phyloP scores from a whole-genome alignment of 2,329 filamentous ascomycete species.

The Pleochaeta shiraiana region DNA sequence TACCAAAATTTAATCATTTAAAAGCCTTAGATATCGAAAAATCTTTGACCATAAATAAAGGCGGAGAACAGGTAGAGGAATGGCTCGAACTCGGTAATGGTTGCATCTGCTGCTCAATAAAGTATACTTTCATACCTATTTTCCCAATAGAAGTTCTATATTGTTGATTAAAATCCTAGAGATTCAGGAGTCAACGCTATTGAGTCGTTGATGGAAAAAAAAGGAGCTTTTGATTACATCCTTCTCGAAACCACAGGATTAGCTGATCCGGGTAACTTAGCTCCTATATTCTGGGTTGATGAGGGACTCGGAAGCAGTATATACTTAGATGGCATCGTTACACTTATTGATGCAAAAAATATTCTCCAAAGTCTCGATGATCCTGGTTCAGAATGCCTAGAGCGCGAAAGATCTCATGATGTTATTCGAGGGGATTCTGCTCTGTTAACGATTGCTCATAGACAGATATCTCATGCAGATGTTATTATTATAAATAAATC shows the following conservation, averaged over 20 bases:
- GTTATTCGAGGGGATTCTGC: constrained; percentile 34
- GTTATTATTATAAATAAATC: constrained; percentile 88
- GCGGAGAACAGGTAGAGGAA: constrained; percentile 64
- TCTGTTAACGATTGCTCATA: constrained; percentile 73
- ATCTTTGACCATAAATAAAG: constrained; percentile 74
- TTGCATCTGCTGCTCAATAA: constrained; percentile 95
- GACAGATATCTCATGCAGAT: constrained; percentile 94
- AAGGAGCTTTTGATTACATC: constrained; percentile 92
- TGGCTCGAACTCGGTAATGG: constrained; percentile 95
- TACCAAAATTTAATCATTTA: constrained; percentile 2
- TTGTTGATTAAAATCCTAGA: constrained; percentile 24
- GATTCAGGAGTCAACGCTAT: constrained; percentile 89
- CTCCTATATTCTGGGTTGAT: constrained; percentile 94
- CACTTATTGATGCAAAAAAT: constrained; percentile 87
- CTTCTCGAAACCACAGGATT: constrained; percentile 89
- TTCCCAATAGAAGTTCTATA: neutral
- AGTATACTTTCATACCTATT: constrained; percentile 27
- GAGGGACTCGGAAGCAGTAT: constrained; percentile 89
- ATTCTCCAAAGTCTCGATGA: constrained; percentile 67
- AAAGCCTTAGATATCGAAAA: constrained; percentile 81
- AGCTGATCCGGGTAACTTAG: constrained; percentile 87
- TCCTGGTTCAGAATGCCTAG: constrained; percentile 27
- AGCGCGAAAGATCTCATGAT: constrained; percentile 22
- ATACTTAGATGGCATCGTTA: constrained; percentile 92
- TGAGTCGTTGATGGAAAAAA: constrained; percentile 85